These are phyloP conservation scores for Sarcomyxa edulis DNA, from an alignment of 768 basidiomycete genomes.

Conservation along the genomic window DNA sequence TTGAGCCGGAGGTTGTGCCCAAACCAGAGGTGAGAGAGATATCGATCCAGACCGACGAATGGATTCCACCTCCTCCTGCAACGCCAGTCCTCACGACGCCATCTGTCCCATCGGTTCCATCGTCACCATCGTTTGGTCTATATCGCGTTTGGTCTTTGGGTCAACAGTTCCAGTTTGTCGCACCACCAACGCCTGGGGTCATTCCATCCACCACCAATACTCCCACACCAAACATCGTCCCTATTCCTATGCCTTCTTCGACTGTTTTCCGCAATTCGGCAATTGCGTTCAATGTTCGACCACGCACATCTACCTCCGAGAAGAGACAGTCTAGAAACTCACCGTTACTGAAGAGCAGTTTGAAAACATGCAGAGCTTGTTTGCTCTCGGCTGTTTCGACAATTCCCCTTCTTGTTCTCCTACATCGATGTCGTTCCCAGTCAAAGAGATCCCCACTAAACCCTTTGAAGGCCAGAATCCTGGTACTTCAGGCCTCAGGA, in stretches of 20 bases:
- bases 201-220: slow-evolving; percentile 31
- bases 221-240: no score
- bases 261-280: slow-evolving; percentile 49
- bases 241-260: slow-evolving; percentile 21
- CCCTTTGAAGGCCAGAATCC: slow-evolving; percentile 95
- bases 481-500: slow-evolving; percentile 95
- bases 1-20: slow-evolving; percentile 23
- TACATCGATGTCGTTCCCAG: slow-evolving; percentile 44
- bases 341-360: no score
- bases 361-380: no score
- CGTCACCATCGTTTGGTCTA: slow-evolving; percentile 27
- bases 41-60: slow-evolving; percentile 76
- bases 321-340: slow-evolving; percentile 64
- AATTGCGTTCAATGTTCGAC: slow-evolving; percentile 41
- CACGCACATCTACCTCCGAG: slow-evolving; percentile 51
- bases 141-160: no score
- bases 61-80: slow-evolving; percentile 41
- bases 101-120: slow-evolving; percentile 23
- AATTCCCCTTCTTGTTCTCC: no score
- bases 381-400: no score
- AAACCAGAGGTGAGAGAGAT: slow-evolving; percentile 70
- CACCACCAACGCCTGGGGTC: no score
- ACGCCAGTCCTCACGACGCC: no score
- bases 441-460: slow-evolving; percentile 75
- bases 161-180: no score